Evolutionary conservation across 495 filamentous ascomycete species (phyloP).

Genomic region (Podospora appendiculata): DNA sequence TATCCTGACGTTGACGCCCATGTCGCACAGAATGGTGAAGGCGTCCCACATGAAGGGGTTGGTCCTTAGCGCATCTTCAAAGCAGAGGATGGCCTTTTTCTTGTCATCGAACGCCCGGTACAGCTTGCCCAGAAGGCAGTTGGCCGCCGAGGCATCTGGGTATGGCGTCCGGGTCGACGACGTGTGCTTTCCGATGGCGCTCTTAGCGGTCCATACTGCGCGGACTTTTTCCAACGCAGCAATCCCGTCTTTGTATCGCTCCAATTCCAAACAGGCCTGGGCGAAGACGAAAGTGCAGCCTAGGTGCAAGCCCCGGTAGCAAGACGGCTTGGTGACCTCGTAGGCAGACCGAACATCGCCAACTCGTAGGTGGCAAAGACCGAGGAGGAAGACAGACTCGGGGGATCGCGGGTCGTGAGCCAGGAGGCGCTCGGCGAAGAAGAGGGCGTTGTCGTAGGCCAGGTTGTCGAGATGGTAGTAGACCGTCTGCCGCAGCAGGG

Average conservation of each 20-base stretch:
- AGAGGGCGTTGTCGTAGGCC: slow-evolving; percentile 78
- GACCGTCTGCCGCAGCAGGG: slow-evolving; percentile 75
- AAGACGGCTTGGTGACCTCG: slow-evolving; percentile 59
- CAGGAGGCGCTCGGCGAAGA: slow-evolving; percentile 77
- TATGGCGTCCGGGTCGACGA: slow-evolving; percentile 61
- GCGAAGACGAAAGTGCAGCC: slow-evolving; percentile 91
- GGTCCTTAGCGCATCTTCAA: slow-evolving; percentile 76
- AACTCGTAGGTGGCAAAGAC: slow-evolving; percentile 73
- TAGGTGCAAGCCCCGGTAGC: slow-evolving; percentile 60
- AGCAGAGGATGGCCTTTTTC: slow-evolving; percentile 72
- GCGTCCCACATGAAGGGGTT: slow-evolving; percentile 99
- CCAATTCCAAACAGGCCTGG: slow-evolving; percentile 74
- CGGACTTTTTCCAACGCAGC: slow-evolving; percentile 69
- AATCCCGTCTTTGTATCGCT: slow-evolving; percentile 71
- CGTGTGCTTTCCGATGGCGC: slow-evolving; percentile 65
- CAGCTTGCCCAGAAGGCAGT: slow-evolving; percentile 78
- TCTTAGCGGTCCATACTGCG: slow-evolving; percentile 60
- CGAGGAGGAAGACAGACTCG: slow-evolving; percentile 75
- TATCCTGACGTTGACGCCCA: slow-evolving; percentile 68
- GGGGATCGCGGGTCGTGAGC: slow-evolving; percentile 71
- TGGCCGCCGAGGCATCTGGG: slow-evolving; percentile 76
- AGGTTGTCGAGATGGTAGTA: slow-evolving; percentile 93
- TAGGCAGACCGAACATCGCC: slow-evolving; percentile 61
- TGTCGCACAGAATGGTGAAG: slow-evolving; percentile 61
- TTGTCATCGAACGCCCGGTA: slow-evolving; percentile 74